Evolutionary conservation across 2,329 filamentous ascomycete genomes (phyloP), one percentile per base, ranked within the genome.

Genomic region (Coniochaeta sp.): DNA sequence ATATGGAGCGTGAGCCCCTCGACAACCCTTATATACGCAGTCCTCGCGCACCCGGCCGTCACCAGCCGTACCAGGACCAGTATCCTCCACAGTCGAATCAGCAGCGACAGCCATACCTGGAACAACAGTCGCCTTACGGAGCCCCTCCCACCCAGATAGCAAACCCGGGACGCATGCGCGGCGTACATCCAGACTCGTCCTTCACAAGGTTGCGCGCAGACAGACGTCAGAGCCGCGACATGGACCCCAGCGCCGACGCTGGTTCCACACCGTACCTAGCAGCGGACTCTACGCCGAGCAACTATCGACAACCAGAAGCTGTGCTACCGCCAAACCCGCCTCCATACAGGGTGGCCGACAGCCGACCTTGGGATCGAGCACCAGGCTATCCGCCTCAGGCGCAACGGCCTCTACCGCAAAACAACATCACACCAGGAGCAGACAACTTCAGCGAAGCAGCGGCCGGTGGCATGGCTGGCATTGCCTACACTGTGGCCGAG

Each of bases 381-480:
- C n/a, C 59, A 12, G 62, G 62, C 34, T 69, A 71, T 61, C 65
- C 69, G 9, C 65, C 67, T 1, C 64, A 65, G 44, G 40, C 62
- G 59, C 58, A 61, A 55, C 66, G 62, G 57, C 63, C 66, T 60
- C 64, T 64, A n/a, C 65, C 72, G 24, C 69, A 68, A 55, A 72
- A 69, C 65, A 79, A 74, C 67, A 74, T 78, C 60, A 88, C 86
- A 1, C 84, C 85, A 1, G 87, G 84, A 36, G 80, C 84, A 62
- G 87, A 91, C 73, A 90, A 90, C 70, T 84, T 88, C 64, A 80
- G 87, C 62, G 78, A 84, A 57, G 72, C 77, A 42, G 84, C 88
- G 17, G 79, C 81, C 24, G 88, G 86, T 65, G 88, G 86, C 60
- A 85, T 91, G 72, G 79, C 86, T 32, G 87, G 86, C 59, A 84